Conservation (phyloP, 352 stramenopile genomes). For the Peronosclerospora sorghi region DNA sequence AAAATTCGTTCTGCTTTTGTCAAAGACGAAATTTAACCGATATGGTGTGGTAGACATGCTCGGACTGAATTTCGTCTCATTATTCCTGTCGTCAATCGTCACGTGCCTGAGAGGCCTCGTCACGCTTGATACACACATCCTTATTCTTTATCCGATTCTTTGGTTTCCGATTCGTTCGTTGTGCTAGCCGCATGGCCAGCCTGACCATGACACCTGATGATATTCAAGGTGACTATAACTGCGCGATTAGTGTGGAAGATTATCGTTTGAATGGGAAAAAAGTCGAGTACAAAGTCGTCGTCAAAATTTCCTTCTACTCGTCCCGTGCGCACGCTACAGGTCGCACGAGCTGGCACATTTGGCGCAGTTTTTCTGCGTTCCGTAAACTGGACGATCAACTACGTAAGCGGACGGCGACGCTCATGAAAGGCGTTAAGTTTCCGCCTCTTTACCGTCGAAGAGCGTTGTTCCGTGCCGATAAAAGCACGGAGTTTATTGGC, state of each 20-base stretch:
- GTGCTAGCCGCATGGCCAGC: too few species aligned
- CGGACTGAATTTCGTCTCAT: too few species aligned
- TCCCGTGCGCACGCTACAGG: slow-evolving; percentile 52
- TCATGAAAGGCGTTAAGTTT: slow-evolving; percentile 82
- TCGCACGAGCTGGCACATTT: slow-evolving; percentile 74
- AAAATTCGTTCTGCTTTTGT: too few species aligned
- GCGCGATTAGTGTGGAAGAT: slow-evolving; percentile 47
- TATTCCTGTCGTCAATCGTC: too few species aligned
- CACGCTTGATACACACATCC: too few species aligned
- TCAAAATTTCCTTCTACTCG: slow-evolving; percentile 63
- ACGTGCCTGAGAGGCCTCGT: too few species aligned
- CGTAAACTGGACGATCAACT: slow-evolving; percentile 75
- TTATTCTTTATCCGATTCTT: too few species aligned
- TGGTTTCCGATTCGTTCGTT: too few species aligned
- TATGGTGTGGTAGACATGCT: too few species aligned
- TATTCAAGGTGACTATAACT: slow-evolving; percentile 70
- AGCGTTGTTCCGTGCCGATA: slow-evolving; percentile 53
- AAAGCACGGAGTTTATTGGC: slow-evolving; percentile 57
- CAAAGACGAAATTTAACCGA: too few species aligned
- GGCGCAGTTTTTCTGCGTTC: slow-evolving; percentile 70
- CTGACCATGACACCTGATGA: slow-evolving; percentile 63
- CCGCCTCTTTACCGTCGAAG: slow-evolving; percentile 58
- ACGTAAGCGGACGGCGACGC: slow-evolving; percentile 51
- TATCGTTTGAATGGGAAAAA: slow-evolving; percentile 64
- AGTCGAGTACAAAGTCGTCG: slow-evolving; percentile 72